Base-by-base conservation (phyloP, 345 rosid genomes). In the Odontarrhena argentea region DNA sequence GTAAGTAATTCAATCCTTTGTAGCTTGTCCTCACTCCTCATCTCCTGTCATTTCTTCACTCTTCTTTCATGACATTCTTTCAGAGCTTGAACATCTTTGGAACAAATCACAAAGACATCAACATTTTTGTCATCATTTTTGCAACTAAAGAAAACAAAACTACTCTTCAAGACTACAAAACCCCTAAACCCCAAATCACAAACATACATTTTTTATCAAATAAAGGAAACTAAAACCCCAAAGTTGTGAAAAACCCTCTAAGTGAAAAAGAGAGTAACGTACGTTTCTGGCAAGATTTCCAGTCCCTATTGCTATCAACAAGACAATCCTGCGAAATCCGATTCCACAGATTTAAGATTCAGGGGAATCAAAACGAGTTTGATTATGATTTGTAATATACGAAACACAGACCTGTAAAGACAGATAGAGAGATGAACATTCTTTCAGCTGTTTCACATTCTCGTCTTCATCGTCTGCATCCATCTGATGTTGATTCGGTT, bases 271-370 rank as follows among this genome's bases (percentile, higher is more conserved):
- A 57, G 34, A 49, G 41, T 0, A 30, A 55, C 71, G 2, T 81
- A 86, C 96, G 93, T 80, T 62, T 85, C 55, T 92, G 98, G 67
- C 93, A 92, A 69, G 88, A 63, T 70, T 84, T 92, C 98, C 98
- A 92, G 48, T 89, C 85, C 65, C 96, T 85, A 37, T 87, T 76
- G 75, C 58, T 74, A 7, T 85, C 78, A 15, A 89, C 70, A 7
- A 92, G 95, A 64, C 98, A 92, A 75, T 89, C 91, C 98, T 89
- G 72, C 47, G 61, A 73, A 42, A 38, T 12, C 22, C 25, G 7
- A 57, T 32, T 32, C 36, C 55, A 44, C 5, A 7, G 26, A 50
- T 2, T 25, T 2, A 12, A 5, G 43, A 65, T 30, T 1, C n/a
- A 0, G 18, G 50, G 30, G 13, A 7, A 38, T 9, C 15, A 14